A percentile compares a stretch with the other conserved stretches of the same genome.
Conservation (phyloP, 768 basidiomycete species). For the Pleurotus eryngii region DNA sequence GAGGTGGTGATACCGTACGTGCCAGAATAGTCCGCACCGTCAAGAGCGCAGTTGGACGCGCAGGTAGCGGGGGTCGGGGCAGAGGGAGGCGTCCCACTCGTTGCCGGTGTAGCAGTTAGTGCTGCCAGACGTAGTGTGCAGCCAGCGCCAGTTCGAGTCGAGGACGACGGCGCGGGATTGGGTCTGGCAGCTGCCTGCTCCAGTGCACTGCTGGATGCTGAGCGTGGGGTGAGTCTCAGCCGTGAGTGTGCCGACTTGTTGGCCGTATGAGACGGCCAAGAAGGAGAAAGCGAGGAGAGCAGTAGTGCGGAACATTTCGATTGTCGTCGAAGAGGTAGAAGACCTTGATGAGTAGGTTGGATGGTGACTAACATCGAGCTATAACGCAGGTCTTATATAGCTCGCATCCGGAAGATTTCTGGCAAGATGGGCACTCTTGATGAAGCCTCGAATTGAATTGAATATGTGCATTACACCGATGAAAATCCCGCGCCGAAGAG, state of each 20-base stretch:
- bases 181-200: conserved; percentile 29
- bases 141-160: conserved; percentile 45
- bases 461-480: neutral
- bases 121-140: conserved; percentile 22
- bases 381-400: neutral
- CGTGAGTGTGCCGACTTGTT: conserved; percentile 38
- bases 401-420: neutral
- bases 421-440: neutral
- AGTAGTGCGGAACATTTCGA: conserved; percentile 19
- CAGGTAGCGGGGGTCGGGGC: conserved; percentile 37
- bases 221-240: conserved; percentile 42
- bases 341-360: neutral
- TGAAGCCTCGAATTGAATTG: neutral
- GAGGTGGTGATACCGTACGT: conserved; percentile 36
- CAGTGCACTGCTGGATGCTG: conserved; percentile 33
- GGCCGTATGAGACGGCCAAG: conserved; percentile 30
- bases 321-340: neutral
- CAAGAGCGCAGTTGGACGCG: conserved; percentile 27
- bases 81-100: conserved; percentile 36
- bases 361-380: neutral
- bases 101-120: conserved; percentile 36
- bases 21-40: conserved; percentile 33
- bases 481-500: neutral
- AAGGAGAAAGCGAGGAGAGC: conserved; percentile 25
- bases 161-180: conserved; percentile 28